phyloP scores from a whole-genome alignment of 768 basidiomycete genomes.

The Macrolepiota albuminosa region DNA sequence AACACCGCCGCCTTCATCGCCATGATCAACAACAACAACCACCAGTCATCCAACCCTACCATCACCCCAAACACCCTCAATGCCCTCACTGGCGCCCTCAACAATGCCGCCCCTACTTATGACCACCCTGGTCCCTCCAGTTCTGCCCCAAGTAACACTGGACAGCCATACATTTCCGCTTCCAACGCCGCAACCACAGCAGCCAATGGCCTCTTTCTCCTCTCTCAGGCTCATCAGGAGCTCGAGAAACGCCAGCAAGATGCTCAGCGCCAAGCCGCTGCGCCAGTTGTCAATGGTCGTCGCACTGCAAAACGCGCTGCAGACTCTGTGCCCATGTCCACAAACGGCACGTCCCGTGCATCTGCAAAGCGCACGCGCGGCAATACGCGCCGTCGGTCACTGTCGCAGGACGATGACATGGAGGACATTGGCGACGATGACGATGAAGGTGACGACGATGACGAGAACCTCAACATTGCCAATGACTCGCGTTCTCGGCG shows the following conservation, averaged over 20 bases:
- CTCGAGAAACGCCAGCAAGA: slow-evolving; percentile 95
- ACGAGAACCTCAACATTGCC: not conserved
- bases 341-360: slow-evolving; percentile 21
- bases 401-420: slow-evolving; percentile 25
- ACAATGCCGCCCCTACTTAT: slow-evolving; percentile 40
- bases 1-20: slow-evolving; percentile 91
- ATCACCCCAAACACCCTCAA: slow-evolving; percentile 76
- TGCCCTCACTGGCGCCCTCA: slow-evolving; percentile 77
- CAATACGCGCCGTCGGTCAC: slow-evolving; percentile 26
- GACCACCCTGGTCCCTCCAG: slow-evolving; percentile 2
- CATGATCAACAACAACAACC: slow-evolving; percentile 68
- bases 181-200: slow-evolving; percentile 63
- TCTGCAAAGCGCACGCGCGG: slow-evolving; percentile 36
- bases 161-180: slow-evolving; percentile 35
- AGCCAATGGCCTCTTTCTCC: slow-evolving; percentile 89
- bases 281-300: slow-evolving; percentile 33
- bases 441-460: slow-evolving; percentile 6
- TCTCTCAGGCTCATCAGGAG: slow-evolving; percentile 95
- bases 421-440: slow-evolving; percentile 34
- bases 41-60: slow-evolving; percentile 34
- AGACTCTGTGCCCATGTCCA: slow-evolving; percentile 28
- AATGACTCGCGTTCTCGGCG: slow-evolving; percentile 4
- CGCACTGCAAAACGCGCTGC: slow-evolving; percentile 74
- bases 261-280: slow-evolving; percentile 51
- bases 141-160: slow-evolving; percentile 17